These are phyloP conservation scores for Massariosphaeria phaeospora DNA, from an alignment of 495 filamentous ascomycete genomes.

Conservation along the genomic window DNA sequence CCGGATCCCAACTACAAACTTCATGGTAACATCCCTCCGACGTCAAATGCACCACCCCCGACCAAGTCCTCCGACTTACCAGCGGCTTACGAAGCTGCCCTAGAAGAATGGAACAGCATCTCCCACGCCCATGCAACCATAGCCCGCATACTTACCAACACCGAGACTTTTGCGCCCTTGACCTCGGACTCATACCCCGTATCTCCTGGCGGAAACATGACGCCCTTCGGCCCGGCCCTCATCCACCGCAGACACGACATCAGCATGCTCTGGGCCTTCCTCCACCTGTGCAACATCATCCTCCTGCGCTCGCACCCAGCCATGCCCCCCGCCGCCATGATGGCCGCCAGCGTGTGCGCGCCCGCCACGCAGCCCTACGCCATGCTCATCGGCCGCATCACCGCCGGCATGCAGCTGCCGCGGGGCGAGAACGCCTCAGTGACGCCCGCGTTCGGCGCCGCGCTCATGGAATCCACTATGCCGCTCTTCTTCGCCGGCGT, in stretches of 20 bases:
- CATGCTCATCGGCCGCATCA: slow-evolving; percentile 72
- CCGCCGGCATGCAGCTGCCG: slow-evolving; percentile 62
- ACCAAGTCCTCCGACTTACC: slow-evolving; percentile 54
- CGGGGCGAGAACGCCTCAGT: slow-evolving; percentile 42
- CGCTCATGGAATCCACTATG: slow-evolving; percentile 72
- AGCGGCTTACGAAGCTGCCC: slow-evolving; percentile 60
- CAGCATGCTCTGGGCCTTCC: slow-evolving; percentile 77
- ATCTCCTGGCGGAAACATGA: slow-evolving; percentile 40
- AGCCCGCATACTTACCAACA: slow-evolving; percentile 54
- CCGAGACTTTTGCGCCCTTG: slow-evolving; percentile 69
- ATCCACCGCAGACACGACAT: slow-evolving; percentile 83
- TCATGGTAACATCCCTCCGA: slow-evolving; percentile 1
- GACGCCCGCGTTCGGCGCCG: slow-evolving; percentile 74
- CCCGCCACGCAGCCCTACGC: slow-evolving; percentile 63
- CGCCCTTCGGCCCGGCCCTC: slow-evolving; percentile 78
- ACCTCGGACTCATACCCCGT: slow-evolving; percentile 61
- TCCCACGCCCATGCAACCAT: slow-evolving; percentile 63
- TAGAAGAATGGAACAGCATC: slow-evolving; percentile 76
- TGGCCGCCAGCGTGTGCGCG: slow-evolving; percentile 69
- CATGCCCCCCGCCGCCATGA: slow-evolving; percentile 90
- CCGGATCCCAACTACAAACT: slow-evolving; percentile 6
- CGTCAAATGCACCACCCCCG: slow-evolving; percentile 1
- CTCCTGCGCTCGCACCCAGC: slow-evolving; percentile 72
- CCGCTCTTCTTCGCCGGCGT: slow-evolving; percentile 81
- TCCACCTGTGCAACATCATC: slow-evolving; percentile 74